Evolutionary conservation across 306 rosid species (phyloP), one percentile per base, ranked within the genome.

Genomic region (Acacia crassicarpa): DNA sequence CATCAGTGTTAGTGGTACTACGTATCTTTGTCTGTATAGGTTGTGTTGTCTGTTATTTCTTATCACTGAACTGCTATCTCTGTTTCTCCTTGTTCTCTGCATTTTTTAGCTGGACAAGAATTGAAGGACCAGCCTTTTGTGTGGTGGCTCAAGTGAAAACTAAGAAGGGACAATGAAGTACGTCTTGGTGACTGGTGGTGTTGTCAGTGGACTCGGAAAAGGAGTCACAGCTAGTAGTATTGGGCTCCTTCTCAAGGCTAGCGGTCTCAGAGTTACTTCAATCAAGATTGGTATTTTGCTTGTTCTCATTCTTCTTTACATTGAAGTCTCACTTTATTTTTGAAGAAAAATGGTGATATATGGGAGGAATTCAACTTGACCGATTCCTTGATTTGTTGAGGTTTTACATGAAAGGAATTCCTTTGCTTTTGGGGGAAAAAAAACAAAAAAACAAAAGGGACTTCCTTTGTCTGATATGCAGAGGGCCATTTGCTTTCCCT

Each of bases 221-320:
- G 97, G 97, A 56, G 97, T 93, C 82, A 89, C 97, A 4, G 97
- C 97, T 2, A 93, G 97, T 73, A 93, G 95, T 83, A 91, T 93
- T 62, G 94, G 97, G 8, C 89, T 91, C 33, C 87, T 93, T 59
- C 97, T 93, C 68, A 82, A 87, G 79, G 97, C 94, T 8, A 91
- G 97, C 79, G 97, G 97, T 38, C 92, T 93, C 79, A 86, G 97
- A 8, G 97, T 89, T 80, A 93, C 97, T 67, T 91, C 95, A 19
- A 93, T 93, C 77, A 93, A 93, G 82, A 93, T 93, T 83, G 97
- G 97, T 93, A 93, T 27, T 65, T 67, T 69, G 33, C 11, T 40
- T 19, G 22, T 48, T 56, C 22, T 11, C 25, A 30, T 74, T 32
- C 32, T 32, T 76, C 7, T 54, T 56, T 76, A 25, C 40, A 77